Evolutionary conservation across 2,329 filamentous ascomycete species (phyloP).

Genomic region (Epichloe uncinata): DNA sequence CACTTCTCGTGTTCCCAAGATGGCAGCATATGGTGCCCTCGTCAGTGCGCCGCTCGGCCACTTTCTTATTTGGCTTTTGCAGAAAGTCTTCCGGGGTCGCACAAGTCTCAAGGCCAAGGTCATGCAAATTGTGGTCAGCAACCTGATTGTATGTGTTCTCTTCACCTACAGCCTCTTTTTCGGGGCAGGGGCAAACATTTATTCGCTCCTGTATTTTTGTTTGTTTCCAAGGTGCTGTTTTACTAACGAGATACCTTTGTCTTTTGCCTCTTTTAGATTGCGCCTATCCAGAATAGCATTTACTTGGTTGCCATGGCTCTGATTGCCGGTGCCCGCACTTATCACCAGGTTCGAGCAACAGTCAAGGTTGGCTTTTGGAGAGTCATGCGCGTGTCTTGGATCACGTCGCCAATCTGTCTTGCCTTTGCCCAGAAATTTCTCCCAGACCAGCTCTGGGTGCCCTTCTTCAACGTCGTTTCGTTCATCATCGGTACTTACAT

Average conservation of each 20-base stretch:
- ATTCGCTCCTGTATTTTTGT: no score
- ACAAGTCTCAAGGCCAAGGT: slow-evolving; percentile 92
- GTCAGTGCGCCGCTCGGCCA: slow-evolving; percentile 90
- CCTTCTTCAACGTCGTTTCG: slow-evolving; percentile 95
- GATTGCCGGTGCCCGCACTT: slow-evolving; percentile 86
- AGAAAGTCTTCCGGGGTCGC: slow-evolving; percentile 80
- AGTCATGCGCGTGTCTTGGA: slow-evolving; percentile 98
- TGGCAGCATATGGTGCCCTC: slow-evolving; percentile 91
- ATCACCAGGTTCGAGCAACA: slow-evolving; percentile 91
- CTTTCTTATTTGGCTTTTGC: slow-evolving; percentile 83
- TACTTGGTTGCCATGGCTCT: slow-evolving; percentile 93
- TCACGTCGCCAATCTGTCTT: slow-evolving; percentile 84
- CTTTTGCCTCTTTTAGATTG: slow-evolving; percentile 38
- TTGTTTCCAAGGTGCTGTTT: not conserved
- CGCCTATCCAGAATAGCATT: slow-evolving; percentile 91
- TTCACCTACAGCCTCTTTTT: not conserved
- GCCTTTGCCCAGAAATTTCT: slow-evolving; percentile 98
- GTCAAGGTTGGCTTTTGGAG: slow-evolving; percentile 95
- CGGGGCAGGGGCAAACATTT: no score
- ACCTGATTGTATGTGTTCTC: slow-evolving; percentile 61
- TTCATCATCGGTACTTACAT: slow-evolving; percentile 98
- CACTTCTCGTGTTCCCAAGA: slow-evolving; percentile 93
- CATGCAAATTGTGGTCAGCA: slow-evolving; percentile 91
- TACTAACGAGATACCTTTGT: slow-evolving; percentile 3
- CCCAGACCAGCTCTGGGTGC: slow-evolving; percentile 91